Evolutionary conservation across 108 stramenopile genomes (phyloP), one percentile per base, ranked within the genome.

Genomic region (Cyclotella sp.): DNA sequence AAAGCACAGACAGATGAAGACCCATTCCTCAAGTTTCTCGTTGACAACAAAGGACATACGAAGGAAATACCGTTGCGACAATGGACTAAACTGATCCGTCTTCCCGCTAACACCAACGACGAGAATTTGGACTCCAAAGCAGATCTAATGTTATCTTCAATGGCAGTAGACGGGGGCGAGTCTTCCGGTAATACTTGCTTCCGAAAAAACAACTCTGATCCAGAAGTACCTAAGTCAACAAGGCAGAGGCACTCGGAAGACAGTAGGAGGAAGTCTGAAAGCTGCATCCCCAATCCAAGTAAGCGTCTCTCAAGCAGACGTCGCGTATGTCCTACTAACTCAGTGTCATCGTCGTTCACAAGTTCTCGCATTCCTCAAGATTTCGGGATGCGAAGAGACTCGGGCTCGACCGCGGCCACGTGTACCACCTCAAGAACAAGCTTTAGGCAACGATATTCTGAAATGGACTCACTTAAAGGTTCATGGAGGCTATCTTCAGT

Each of bases 1-100:
- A 58, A 27, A 13, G 55, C 55, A 5, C 34, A 21, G 4, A n/a
- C 19, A 1, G 11, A 30, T 26, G 41, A 11, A 13, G 40, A 63
- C 14, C 41, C 62, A 10, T 63, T 21, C 34, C 29, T 63, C 14
- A 63, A 63, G 40, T 63, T 63, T 22, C n/a, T 63, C 3, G 62
- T 63, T n/a, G 62, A 63, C 21, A 11, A 63, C 19, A 63, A 63
- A 22, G 62, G 62, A 40, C 62, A 63, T 30, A 63, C 62, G 6
- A 63, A 63, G 24, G 39, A 63, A 63, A 63, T 63, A 21, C 62
- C 62, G 3, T 43, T 63, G 62, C 39, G 62, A 43, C 62, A 63
- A 63, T 63, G 62, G 62, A 42, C 62, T 3, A 63, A 63, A 41
- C 34, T 63, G 9, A 40, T 63, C 34, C 62, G 62, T 13, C 41